These are phyloP conservation scores for Hyphopichia fennica DNA, from an alignment of 1,139 yeast genomes.

Conservation along the genomic window DNA sequence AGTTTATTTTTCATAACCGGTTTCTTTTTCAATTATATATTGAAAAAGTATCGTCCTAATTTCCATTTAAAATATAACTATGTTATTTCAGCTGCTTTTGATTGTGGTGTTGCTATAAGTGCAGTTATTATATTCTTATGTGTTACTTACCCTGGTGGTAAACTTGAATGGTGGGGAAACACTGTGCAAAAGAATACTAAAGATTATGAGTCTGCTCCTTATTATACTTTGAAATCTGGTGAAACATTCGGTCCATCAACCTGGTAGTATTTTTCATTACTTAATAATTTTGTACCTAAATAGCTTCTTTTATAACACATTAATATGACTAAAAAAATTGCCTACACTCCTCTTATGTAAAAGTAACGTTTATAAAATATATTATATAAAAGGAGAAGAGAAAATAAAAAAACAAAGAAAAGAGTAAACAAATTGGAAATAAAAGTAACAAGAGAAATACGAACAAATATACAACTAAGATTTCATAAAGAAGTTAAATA, in stretches of 20 bases:
- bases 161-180: conserved; percentile 42
- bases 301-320: too few species aligned
- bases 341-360: too few species aligned
- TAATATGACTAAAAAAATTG: too few species aligned
- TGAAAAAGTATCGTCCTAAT: conserved; percentile 41
- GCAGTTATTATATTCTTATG: conserved; percentile 40
- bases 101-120: conserved; percentile 45
- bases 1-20: conserved; percentile 50
- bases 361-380: background rate
- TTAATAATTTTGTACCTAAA: background rate
- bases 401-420: background rate
- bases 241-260: conserved; percentile 39
- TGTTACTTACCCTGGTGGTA: conserved; percentile 29
- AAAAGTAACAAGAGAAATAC: background rate
- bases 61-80: conserved; percentile 23
- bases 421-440: background rate
- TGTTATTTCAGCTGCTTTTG: conserved; percentile 28
- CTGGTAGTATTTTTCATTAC: conserved; percentile 27
- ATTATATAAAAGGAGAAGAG: background rate
- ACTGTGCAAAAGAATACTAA: conserved; percentile 11
- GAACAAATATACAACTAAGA: background rate
- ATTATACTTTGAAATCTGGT: conserved; percentile 25
- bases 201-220: conserved; percentile 22
- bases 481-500: too few species aligned
- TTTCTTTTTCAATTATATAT: conserved; percentile 49